Percentiles rank a stretch among this genome's conserved stretches.
phyloP scores from a whole-genome alignment of 148 eudicot genomes.

The Spergularia bocconei region DNA sequence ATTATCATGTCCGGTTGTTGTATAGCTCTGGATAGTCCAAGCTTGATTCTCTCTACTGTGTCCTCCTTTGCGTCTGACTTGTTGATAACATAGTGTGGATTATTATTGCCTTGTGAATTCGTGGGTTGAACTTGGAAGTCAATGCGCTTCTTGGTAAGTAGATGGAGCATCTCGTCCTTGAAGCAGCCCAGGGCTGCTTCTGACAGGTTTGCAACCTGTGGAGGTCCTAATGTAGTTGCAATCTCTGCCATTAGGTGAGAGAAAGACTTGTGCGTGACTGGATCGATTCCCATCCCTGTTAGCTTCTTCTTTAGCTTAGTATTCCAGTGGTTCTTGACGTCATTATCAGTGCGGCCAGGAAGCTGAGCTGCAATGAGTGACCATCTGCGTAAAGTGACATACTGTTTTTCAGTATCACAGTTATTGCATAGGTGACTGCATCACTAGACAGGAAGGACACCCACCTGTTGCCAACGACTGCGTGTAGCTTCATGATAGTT shows the following conservation, averaged over 20 bases:
- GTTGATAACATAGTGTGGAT: slow-evolving; percentile 12
- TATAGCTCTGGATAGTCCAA: slow-evolving; percentile 73
- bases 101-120: slow-evolving; percentile 15
- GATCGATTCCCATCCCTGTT: slow-evolving; percentile 97
- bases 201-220: slow-evolving; percentile 84
- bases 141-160: slow-evolving; percentile 73
- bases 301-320: slow-evolving; percentile 93
- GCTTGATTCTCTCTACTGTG: slow-evolving; percentile 65
- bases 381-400: slow-evolving; percentile 50
- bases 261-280: slow-evolving; percentile 95
- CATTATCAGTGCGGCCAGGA: slow-evolving; percentile 92
- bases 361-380: slow-evolving; percentile 88
- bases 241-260: slow-evolving; percentile 93
- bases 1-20: slow-evolving; percentile 54
- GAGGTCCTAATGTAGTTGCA: slow-evolving; percentile 76
- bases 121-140: slow-evolving; percentile 60
- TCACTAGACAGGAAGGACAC: not conserved
- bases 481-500: slow-evolving; percentile 79
- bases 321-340: slow-evolving; percentile 97
- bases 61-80: slow-evolving; percentile 50
- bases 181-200: slow-evolving; percentile 97
- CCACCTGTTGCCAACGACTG: slow-evolving; percentile 91
- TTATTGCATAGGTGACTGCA: not conserved
- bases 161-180: slow-evolving; percentile 96
- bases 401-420: not conserved